Percentiles rank a stretch among this genome's conserved stretches.
Evolutionary conservation across 352 stramenopile species (phyloP).

Genomic region (Aphanomyces astaci): DNA sequence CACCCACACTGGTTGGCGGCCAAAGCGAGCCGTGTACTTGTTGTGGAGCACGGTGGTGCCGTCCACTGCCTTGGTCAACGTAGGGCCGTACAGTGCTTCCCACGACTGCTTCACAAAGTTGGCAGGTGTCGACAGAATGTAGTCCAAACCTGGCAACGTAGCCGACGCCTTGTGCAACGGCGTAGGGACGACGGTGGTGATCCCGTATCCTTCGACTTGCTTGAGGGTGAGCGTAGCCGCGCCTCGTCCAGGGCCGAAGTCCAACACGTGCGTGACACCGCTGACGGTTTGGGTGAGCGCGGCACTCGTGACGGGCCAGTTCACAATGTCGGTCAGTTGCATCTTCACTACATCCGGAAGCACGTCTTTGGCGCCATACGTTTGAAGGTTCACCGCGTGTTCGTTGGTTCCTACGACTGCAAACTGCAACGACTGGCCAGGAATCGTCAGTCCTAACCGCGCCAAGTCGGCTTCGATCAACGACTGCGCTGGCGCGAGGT

Average conservation of each 20-base stretch:
- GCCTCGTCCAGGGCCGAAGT: slow-evolving; percentile 64
- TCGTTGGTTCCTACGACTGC: slow-evolving; percentile 56
- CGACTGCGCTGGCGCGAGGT: slow-evolving; percentile 37
- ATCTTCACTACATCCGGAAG: slow-evolving; percentile 45
- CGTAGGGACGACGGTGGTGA: slow-evolving; percentile 44
- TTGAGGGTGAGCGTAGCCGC: slow-evolving; percentile 41
- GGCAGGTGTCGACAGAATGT: slow-evolving; percentile 33
- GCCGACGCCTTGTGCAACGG: slow-evolving; percentile 34
- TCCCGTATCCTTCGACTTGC: slow-evolving; percentile 42
- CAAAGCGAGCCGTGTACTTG: slow-evolving; percentile 62
- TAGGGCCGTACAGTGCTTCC: slow-evolving; percentile 43
- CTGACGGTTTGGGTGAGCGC: slow-evolving; percentile 32
- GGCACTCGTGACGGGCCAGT: slow-evolving; percentile 48
- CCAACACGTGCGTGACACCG: slow-evolving; percentile 56
- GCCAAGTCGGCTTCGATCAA: slow-evolving; percentile 43
- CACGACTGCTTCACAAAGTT: slow-evolving; percentile 31
- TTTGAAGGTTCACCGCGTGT: slow-evolving; percentile 48
- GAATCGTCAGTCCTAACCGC: slow-evolving; percentile 36
- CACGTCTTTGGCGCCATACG: slow-evolving; percentile 34
- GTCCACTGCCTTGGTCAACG: slow-evolving; percentile 29
- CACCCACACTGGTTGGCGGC: slow-evolving; percentile 73
- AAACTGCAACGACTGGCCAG: slow-evolving; percentile 44
- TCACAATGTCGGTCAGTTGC: slow-evolving; percentile 52
- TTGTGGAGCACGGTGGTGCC: slow-evolving; percentile 48
- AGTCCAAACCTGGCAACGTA: slow-evolving; percentile 32